A percentile compares a stretch with the other conserved stretches of the same genome.
Conservation (phyloP, 139 green algal genomes). For the Chlorella sp. region DNA sequence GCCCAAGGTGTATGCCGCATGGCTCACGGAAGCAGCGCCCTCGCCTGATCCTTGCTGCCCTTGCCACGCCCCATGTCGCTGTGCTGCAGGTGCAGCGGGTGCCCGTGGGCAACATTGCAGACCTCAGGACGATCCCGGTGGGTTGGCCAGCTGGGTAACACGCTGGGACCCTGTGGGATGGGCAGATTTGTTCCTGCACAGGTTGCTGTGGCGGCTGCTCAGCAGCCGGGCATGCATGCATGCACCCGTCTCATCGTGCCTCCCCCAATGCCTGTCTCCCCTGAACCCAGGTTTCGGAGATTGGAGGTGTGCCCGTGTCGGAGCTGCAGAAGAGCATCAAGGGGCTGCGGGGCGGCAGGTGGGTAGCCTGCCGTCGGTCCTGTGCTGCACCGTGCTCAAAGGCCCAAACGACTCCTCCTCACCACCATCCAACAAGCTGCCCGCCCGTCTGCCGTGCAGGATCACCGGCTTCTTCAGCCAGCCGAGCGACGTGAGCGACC, state of each 20-base stretch:
- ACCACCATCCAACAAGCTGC: no score
- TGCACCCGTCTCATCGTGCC: no score
- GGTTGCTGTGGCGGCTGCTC: no score
- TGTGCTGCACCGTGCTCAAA: background rate
- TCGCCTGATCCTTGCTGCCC: no score
- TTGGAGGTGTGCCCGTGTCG: constrained; percentile 45
- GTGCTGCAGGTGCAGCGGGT: constrained; percentile 23
- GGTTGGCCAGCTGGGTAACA: no score
- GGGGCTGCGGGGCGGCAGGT: constrained; percentile 26
- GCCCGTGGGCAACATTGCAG: constrained; percentile 49
- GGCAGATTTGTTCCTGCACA: no score
- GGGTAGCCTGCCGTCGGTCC: background rate
- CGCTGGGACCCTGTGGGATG: no score
- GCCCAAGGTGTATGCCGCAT: no score
- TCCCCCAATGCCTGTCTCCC: no score
- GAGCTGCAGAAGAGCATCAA: constrained; percentile 31
- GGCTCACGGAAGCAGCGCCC: no score
- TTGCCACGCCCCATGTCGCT: background rate
- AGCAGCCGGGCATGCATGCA: no score
- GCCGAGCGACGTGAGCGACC: background rate
- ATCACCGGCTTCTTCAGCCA: constrained; percentile 30
- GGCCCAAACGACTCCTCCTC: background rate
- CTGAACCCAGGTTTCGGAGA: background rate
- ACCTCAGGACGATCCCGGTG: constrained; percentile 40
- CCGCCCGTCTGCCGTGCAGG: constrained; percentile 4